These are phyloP conservation scores for Leersia perrieri DNA, from an alignment of 176 grass and related monocot species.

Conservation along the genomic window DNA sequence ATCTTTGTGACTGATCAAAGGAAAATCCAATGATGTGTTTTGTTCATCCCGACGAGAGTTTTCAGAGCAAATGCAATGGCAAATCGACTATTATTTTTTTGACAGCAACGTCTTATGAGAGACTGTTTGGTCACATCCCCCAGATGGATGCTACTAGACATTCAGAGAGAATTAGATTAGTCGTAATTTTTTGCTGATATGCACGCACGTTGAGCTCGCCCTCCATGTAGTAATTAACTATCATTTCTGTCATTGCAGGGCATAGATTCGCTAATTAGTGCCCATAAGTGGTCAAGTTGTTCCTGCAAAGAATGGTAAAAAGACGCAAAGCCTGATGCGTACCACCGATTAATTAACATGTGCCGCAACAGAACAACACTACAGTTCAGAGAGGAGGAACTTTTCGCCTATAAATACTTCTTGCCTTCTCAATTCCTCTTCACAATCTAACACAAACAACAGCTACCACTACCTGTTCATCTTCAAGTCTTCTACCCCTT, in stretches of 20 bases:
- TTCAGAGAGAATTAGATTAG: neutral
- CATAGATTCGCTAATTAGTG: slow-evolving; percentile 15
- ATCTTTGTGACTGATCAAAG: neutral
- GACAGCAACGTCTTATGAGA: neutral
- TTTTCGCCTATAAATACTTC: slow-evolving; percentile 13
- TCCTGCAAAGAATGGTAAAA: neutral
- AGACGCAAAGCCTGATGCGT: neutral
- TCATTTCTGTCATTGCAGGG: neutral
- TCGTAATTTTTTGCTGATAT: neutral
- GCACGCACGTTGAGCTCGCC: neutral
- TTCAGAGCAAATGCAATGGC: neutral
- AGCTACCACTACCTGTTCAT: neutral
- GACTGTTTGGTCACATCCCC: neutral
- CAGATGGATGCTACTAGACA: too few relatives aligned
- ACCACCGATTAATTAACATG: neutral
- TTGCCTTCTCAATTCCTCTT: neutral
- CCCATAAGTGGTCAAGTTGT: slow-evolving; percentile 18
- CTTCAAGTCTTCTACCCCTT: neutral
- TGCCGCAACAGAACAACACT: neutral
- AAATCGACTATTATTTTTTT: neutral
- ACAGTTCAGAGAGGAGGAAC: neutral
- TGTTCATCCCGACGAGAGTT: neutral
- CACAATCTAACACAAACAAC: slow-evolving; percentile 12
- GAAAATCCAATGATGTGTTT: neutral
- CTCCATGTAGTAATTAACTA: neutral